phyloP scores from a whole-genome alignment of 208 protist genomes.

The Trypanosoma scelopori region DNA sequence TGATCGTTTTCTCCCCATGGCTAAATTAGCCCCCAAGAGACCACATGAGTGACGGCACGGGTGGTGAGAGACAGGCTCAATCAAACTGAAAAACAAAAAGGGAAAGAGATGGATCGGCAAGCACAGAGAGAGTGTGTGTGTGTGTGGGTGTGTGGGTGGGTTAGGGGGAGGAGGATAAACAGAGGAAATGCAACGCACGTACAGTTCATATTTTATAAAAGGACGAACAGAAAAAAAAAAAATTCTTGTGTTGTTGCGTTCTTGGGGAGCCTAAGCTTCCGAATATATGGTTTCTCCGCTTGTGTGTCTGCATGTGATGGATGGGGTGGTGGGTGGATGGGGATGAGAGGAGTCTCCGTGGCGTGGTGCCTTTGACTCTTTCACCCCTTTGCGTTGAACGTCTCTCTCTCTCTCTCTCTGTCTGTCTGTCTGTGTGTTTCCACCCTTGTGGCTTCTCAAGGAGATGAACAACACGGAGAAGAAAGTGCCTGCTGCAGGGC shows the following conservation, averaged over 20 bases:
- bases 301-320: constrained; percentile 6
- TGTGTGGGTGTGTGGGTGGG: no score
- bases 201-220: no score
- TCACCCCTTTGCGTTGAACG: neutral
- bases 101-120: neutral
- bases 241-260: no score
- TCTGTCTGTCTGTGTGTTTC: no score
- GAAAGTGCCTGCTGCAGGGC: neutral
- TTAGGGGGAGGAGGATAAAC: no score
- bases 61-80: neutral
- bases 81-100: neutral
- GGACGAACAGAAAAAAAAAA: no score
- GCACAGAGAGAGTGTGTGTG: neutral
- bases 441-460: neutral
- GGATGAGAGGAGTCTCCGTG: neutral
- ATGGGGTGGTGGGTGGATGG: neutral
- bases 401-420: neutral
- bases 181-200: no score
- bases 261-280: neutral
- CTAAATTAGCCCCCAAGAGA: constrained; percentile 36
- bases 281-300: constrained; percentile 1
- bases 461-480: neutral
- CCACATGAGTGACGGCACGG: constrained; percentile 23
- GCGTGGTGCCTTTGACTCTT: neutral
- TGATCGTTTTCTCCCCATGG: constrained; percentile 60